Conservation (phyloP, 108 stramenopile genomes). For the Schizochytrium sp. region DNA sequence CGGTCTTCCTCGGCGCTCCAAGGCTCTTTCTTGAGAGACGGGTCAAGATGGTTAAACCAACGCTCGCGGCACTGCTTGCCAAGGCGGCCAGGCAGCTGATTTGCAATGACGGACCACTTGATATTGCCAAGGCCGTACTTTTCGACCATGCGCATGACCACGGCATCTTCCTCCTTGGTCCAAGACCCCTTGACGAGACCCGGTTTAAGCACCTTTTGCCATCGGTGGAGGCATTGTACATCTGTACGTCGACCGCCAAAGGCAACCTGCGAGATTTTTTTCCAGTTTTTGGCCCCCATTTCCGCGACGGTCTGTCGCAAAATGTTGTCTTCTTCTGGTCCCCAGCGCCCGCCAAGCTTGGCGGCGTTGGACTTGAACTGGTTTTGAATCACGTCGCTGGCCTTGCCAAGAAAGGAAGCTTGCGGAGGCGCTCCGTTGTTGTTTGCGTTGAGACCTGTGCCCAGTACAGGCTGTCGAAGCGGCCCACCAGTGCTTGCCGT, state of each 20-base stretch:
- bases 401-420: background rate
- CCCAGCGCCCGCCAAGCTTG: slow-evolving; percentile 47
- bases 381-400: background rate
- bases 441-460: background rate
- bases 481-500: background rate
- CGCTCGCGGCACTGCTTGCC: slow-evolving; percentile 99
- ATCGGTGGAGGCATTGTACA: slow-evolving; percentile 94
- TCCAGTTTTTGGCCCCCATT: slow-evolving; percentile 87
- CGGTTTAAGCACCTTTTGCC: slow-evolving; percentile 95
- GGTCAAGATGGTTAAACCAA: slow-evolving; percentile 88
- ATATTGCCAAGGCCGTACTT: slow-evolving; percentile 56
- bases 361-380: background rate
- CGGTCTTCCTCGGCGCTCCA: slow-evolving; percentile 81
- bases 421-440: background rate
- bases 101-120: slow-evolving; percentile 88
- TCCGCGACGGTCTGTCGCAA: slow-evolving; percentile 63
- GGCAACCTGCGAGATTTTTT: slow-evolving; percentile 67
- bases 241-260: slow-evolving; percentile 65
- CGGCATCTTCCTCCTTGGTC: slow-evolving; percentile 85
- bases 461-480: background rate
- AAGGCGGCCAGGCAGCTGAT: slow-evolving; percentile 73
- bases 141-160: slow-evolving; percentile 48
- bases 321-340: slow-evolving; percentile 35
- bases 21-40: slow-evolving; percentile 66
- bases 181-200: slow-evolving; percentile 94